A percentile compares a stretch with the other conserved stretches of the same genome.
phyloP scores from a whole-genome alignment of 225 moss, liverwort and hornwort species.

The Polytrichum commune region DNA sequence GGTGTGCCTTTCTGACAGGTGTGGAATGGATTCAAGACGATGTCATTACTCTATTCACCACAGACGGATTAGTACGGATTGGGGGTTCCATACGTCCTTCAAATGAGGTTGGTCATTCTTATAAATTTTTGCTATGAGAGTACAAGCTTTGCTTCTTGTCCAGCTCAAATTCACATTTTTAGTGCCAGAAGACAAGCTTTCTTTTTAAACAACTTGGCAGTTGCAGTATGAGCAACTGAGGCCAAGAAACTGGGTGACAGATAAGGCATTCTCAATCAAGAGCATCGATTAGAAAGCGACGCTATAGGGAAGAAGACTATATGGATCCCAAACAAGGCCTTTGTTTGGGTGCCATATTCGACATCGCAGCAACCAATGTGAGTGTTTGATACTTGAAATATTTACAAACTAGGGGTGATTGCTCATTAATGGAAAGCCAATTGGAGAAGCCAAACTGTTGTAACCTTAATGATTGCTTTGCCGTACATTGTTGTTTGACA shows the following conservation, averaged over 20 bases:
- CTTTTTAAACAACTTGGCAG: not conserved
- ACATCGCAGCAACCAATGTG: conserved; percentile 99
- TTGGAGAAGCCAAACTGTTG: too few relatives aligned
- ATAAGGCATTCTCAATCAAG: conserved; percentile 55
- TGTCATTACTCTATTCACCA: conserved; percentile 74
- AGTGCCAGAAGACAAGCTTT: not conserved
- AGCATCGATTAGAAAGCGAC: conserved; percentile 43
- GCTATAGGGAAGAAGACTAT: conserved; percentile 91
- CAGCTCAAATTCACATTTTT: not conserved
- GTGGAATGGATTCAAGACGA: conserved; percentile 87
- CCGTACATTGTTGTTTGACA: too few relatives aligned
- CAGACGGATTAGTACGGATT: conserved; percentile 84
- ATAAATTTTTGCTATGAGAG: not conserved
- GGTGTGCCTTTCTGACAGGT: conserved; percentile 34
- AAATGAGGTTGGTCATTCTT: conserved; percentile 41
- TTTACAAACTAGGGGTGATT: too few relatives aligned
- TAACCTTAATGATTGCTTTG: too few relatives aligned
- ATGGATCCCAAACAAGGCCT: conserved; percentile 99
- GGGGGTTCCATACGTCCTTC: conserved; percentile 72
- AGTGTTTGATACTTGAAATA: conserved; percentile 13
- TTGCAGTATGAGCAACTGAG: conserved; percentile 20
- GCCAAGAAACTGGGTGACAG: conserved; percentile 44
- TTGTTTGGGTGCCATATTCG: conserved; percentile 92
- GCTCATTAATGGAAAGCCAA: too few relatives aligned
- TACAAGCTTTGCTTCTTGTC: not conserved